Conservation (phyloP, 1,139 yeast genomes). For the Candida pseudoviswanathii region DNA sequence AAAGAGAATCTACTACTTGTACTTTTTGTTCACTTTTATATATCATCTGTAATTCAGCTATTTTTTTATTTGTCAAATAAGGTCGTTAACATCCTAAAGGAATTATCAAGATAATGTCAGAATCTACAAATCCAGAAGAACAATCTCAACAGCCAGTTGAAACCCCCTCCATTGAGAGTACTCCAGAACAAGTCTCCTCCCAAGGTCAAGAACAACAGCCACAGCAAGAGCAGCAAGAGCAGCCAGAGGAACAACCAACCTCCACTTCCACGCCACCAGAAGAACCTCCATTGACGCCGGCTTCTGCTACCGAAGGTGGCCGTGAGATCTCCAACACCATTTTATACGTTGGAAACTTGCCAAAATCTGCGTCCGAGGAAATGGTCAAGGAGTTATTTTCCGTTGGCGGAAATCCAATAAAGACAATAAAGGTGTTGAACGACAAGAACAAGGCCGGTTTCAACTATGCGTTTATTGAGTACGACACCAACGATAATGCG, state of each 20-base stretch:
- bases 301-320: slow-evolving; percentile 78
- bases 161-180: neutral
- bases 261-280: slow-evolving; percentile 4
- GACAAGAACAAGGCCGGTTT: slow-evolving; percentile 76
- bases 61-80: neutral
- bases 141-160: slow-evolving; percentile 10
- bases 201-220: slow-evolving; percentile 11
- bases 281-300: slow-evolving; percentile 38
- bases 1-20: neutral
- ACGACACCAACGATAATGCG: slow-evolving; percentile 59
- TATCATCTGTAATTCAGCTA: neutral
- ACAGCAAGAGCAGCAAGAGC: slow-evolving; percentile 19
- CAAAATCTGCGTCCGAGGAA: slow-evolving; percentile 65
- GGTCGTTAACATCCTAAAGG: neutral
- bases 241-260: slow-evolving; percentile 7
- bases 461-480: slow-evolving; percentile 86
- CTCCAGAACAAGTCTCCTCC: slow-evolving; percentile 1
- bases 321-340: slow-evolving; percentile 74
- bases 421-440: slow-evolving; percentile 65
- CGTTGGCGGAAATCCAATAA: slow-evolving; percentile 56
- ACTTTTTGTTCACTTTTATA: neutral
- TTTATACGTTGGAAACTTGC: slow-evolving; percentile 76
- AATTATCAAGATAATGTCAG: neutral
- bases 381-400: slow-evolving; percentile 61
- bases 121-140: slow-evolving; percentile 4